A percentile compares a stretch with the other conserved stretches of the same genome.
Evolutionary conservation across 2,329 filamentous ascomycete genomes (phyloP).

Genomic region (Colletotrichum sp.): DNA sequence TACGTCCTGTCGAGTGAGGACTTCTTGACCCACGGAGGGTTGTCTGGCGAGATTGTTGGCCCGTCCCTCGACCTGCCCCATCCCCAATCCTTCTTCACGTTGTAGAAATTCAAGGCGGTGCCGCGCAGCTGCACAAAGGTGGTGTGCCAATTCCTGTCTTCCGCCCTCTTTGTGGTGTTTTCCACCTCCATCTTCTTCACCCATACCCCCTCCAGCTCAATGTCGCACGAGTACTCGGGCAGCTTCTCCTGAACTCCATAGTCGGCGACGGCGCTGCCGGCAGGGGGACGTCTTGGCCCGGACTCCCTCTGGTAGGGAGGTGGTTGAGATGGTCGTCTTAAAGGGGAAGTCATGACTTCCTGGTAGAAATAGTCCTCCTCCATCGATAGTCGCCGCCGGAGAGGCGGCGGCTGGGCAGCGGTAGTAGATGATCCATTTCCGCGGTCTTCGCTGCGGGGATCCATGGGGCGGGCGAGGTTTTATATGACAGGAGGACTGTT

Average conservation of each 20-base stretch:
- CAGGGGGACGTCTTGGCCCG: conserved; percentile 26
- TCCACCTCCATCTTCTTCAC: conserved; percentile 70
- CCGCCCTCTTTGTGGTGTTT: conserved; percentile 65
- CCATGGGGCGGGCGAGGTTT: conserved; percentile 28
- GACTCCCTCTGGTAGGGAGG: conserved; percentile 46
- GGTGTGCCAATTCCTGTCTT: conserved; percentile 67
- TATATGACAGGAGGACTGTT: conserved; percentile 12
- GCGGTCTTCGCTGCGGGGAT: conserved; percentile 19
- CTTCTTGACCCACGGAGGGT: conserved; percentile 54
- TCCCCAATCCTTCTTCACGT: conserved; percentile 61
- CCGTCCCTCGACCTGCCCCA: conserved; percentile 51
- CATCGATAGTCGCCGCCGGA: conserved; percentile 54
- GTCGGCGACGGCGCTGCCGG: conserved; percentile 14
- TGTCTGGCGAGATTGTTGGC: conserved; percentile 52
- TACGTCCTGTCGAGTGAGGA: conserved; percentile 69
- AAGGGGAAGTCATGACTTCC: conserved; percentile 51
- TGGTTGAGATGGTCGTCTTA: conserved; percentile 48
- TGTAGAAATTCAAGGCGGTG: conserved; percentile 70
- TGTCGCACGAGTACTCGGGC: conserved; percentile 61
- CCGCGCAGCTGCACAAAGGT: conserved; percentile 69
- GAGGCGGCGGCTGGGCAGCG: conserved; percentile 38
- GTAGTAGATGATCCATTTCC: conserved; percentile 28
- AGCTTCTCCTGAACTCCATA: conserved; percentile 41
- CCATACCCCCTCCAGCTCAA: conserved; percentile 62
- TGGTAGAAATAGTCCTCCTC: conserved; percentile 60